Evolutionary conservation across 2,329 filamentous ascomycete genomes (phyloP).

Genomic region (Xylariaceae sp.): DNA sequence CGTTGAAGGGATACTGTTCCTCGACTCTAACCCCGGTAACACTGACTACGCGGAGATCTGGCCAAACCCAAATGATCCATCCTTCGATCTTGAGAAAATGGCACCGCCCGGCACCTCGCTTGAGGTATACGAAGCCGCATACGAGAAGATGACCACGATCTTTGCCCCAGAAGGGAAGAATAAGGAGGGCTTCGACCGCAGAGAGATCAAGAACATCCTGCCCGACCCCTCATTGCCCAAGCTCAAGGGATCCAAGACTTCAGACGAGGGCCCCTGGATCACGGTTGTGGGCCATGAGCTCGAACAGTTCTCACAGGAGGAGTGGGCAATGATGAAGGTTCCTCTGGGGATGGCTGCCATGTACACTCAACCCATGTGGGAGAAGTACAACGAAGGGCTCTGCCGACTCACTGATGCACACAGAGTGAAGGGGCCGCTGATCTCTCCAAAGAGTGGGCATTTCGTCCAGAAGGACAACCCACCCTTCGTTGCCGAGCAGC

Average conservation of each 20-base stretch:
- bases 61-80: conserved; percentile 19
- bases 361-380: conserved; percentile 25
- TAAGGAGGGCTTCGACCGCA: conserved; percentile 21
- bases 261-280: conserved; percentile 18
- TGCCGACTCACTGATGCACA: conserved; percentile 20
- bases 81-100: conserved; percentile 17
- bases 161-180: conserved; percentile 23
- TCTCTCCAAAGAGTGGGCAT: conserved; percentile 24
- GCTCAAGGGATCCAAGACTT: conserved; percentile 16
- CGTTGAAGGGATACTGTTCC: conserved; percentile 21
- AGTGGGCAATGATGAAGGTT: conserved; percentile 23
- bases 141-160: conserved; percentile 17
- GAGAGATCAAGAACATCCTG: conserved; percentile 16
- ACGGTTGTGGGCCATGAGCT: conserved; percentile 25
- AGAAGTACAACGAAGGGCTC: conserved; percentile 24
- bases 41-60: conserved; percentile 21
- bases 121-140: conserved; percentile 20
- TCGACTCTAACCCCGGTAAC: conserved; percentile 27
- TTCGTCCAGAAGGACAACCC: conserved; percentile 26
- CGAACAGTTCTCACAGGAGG: conserved; percentile 21
- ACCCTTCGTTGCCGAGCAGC: conserved; percentile 17
- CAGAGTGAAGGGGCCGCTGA: conserved; percentile 17
- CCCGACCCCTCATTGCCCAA: conserved; percentile 20
- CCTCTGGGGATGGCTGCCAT: conserved; percentile 21
- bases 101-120: conserved; percentile 18